Percentiles rank a stretch among this genome's conserved stretches.
phyloP scores from a whole-genome alignment of 768 basidiomycete species.

The Xerocomellus intermedius region DNA sequence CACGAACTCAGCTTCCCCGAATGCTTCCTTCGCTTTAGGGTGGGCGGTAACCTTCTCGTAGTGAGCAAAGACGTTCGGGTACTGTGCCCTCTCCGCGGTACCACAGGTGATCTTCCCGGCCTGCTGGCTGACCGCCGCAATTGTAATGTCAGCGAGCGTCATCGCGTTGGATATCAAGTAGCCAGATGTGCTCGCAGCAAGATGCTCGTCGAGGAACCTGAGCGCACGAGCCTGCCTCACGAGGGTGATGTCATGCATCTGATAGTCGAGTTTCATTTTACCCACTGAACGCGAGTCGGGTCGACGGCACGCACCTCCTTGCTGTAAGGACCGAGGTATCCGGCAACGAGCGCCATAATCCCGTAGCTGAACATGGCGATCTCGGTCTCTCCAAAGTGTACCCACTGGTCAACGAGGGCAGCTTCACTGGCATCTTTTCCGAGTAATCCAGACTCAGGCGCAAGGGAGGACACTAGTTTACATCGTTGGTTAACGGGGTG shows the following conservation, averaged over 20 bases:
- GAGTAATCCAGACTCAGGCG: conserved; percentile 27
- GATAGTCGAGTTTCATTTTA: neutral
- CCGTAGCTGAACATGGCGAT: conserved; percentile 24
- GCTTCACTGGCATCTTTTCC: conserved; percentile 22
- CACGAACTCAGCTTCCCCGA: conserved; percentile 19
- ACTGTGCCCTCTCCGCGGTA: conserved; percentile 24
- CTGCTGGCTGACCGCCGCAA: conserved; percentile 24
- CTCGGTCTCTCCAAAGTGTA: conserved; percentile 30
- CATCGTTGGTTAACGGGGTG: neutral
- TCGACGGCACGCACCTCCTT: conserved; percentile 15
- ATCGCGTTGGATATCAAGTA: conserved; percentile 24
- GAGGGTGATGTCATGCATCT: conserved; percentile 20
- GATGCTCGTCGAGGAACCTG: conserved; percentile 25
- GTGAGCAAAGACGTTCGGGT: conserved; percentile 27
- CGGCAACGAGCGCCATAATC: conserved; percentile 14
- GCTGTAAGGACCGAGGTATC: conserved; percentile 22
- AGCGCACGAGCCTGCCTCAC: conserved; percentile 23
- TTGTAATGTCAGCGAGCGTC: conserved; percentile 27
- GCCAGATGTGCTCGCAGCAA: conserved; percentile 16
- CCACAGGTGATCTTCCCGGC: conserved; percentile 27
- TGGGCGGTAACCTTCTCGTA: conserved; percentile 21
- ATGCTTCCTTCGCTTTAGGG: conserved; percentile 16
- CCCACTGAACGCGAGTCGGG: neutral
- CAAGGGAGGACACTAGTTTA: conserved; percentile 23
- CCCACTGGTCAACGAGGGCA: conserved; percentile 32